Evolutionary conservation across 1,139 yeast species (phyloP), one percentile per base, ranked within the genome.

Genomic region (Kodamaea derodonti): DNA sequence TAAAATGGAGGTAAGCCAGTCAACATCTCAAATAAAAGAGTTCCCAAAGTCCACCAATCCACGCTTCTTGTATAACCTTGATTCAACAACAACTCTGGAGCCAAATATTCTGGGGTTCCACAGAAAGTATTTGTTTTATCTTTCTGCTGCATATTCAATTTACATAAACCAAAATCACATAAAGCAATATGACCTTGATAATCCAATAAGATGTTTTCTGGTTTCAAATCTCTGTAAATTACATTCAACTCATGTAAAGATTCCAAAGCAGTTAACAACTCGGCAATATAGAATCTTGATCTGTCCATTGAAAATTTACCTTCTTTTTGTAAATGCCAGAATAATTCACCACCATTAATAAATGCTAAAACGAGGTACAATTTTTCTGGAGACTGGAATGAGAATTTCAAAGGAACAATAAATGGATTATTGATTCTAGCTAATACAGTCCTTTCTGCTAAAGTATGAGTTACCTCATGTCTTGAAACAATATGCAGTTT

Each of bases 21-120:
- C 44, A 94, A 74, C 98, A 92, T 92, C 59, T 92, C 98, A 57
- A 85, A 92, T 30, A 92, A 69, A 33, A 92, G 70, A 25, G 92
- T 92, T 24, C 98, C 98, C 45, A 92, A 69, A 1, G 97, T 92
- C 98, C 98, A 92, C 81, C 95, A 92, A 62, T 92, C 98, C 26
- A 92, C 97, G 51, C 85, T 82, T 58, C 95, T 78, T 5, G 97
- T 88, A 60, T 92, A 92, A 2, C 97, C 97, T 56, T 86, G 88
- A 43, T 92, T 95, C 44, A 90, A 69, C 38, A 92, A 66, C 39
- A 92, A 75, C 58, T 92, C 98, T 0, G 98, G 98, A 1, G 97
- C 97, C 47, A 92, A 69, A 60, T 92, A 92, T 43, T 90, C 97
- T 0, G 97, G 97, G 0, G 97, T 90, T 31, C 97, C 97, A 62